These are phyloP conservation scores for Pseudogymnoascus sp. DNA, from an alignment of 2,329 filamentous ascomycete species.

Conservation along the genomic window DNA sequence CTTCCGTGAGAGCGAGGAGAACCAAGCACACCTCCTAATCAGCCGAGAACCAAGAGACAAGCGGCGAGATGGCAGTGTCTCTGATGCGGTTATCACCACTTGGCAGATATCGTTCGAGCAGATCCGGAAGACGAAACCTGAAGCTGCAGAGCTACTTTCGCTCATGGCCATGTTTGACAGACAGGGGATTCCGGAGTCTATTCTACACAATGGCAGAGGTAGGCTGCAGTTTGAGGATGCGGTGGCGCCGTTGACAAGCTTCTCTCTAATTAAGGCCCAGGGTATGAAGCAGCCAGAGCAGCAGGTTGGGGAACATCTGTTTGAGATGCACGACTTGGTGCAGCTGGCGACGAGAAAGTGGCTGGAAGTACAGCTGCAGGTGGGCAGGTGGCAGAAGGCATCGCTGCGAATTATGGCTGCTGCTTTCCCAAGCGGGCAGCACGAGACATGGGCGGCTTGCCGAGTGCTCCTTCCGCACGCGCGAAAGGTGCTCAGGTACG, in stretches of 20 bases:
- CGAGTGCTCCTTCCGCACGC: background rate
- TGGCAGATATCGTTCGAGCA: conserved; percentile 33
- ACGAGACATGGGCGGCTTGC: too few species aligned
- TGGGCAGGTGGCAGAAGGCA: conserved; percentile 13
- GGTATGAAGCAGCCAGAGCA: conserved; percentile 10
- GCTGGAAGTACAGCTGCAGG: conserved; percentile 16
- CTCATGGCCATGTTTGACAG: conserved; percentile 20
- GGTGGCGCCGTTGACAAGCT: conserved; percentile 30
- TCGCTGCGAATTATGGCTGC: conserved; percentile 17
- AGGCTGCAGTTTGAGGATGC: conserved; percentile 28
- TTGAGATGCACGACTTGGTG: conserved; percentile 19
- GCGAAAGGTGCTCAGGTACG: background rate
- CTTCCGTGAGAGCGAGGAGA: conserved; percentile 29
- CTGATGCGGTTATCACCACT: conserved; percentile 30
- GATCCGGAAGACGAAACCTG: conserved; percentile 25
- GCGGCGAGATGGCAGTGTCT: conserved; percentile 28
- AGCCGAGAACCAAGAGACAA: conserved; percentile 26
- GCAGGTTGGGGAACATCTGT: conserved; percentile 13
- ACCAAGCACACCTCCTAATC: conserved; percentile 24
- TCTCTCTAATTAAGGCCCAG: conserved; percentile 29
- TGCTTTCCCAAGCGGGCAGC: conserved; percentile 15
- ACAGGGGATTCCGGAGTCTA: conserved; percentile 19
- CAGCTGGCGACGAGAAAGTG: conserved; percentile 20
- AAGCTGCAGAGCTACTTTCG: conserved; percentile 17
- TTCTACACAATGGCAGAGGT: conserved; percentile 11